These are phyloP conservation scores for Termitomyces sp. DNA, from an alignment of 768 basidiomycete genomes.

Conservation along the genomic window DNA sequence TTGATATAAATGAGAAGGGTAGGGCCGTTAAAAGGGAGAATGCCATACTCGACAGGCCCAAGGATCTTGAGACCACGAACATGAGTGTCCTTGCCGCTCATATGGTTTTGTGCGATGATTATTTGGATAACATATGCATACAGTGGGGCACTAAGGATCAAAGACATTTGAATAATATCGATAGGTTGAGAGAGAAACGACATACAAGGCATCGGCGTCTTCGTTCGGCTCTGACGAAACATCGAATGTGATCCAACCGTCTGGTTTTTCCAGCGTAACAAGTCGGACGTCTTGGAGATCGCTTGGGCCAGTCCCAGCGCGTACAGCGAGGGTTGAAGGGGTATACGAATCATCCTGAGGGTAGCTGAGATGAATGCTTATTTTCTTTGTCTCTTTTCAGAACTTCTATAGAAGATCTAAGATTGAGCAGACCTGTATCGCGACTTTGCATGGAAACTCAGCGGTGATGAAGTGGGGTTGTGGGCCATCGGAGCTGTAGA, in stretches of 20 bases:
- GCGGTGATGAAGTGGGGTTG: slow-evolving; percentile 96
- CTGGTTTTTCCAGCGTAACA: slow-evolving; percentile 83
- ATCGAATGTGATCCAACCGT: slow-evolving; percentile 91
- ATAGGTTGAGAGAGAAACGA: slow-evolving; percentile 7
- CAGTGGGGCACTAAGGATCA: slow-evolving; percentile 64
- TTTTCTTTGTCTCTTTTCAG: slow-evolving; percentile 52
- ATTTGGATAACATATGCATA: slow-evolving; percentile 89
- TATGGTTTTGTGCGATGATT: slow-evolving; percentile 87
- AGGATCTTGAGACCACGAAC: slow-evolving; percentile 87
- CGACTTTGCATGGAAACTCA: slow-evolving; percentile 87
- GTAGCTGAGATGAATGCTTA: slow-evolving; percentile 79
- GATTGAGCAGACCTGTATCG: slow-evolving; percentile 63
- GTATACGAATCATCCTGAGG: slow-evolving; percentile 94
- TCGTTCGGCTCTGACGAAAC: slow-evolving; percentile 76
- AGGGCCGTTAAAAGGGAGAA: neutral
- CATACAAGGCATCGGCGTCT: slow-evolving; percentile 76
- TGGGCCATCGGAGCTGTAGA: slow-evolving; percentile 79
- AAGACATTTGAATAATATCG: neutral
- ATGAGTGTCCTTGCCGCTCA: slow-evolving; percentile 99
- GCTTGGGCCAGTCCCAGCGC: slow-evolving; percentile 86
- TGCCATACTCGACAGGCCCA: slow-evolving; percentile 71
- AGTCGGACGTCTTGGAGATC: slow-evolving; percentile 91
- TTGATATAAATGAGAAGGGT: slow-evolving; percentile 4
- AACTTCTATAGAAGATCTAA: neutral
- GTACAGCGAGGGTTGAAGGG: slow-evolving; percentile 83